phyloP scores from a whole-genome alignment of 306 rosid genomes.

The Pyrus communis region DNA sequence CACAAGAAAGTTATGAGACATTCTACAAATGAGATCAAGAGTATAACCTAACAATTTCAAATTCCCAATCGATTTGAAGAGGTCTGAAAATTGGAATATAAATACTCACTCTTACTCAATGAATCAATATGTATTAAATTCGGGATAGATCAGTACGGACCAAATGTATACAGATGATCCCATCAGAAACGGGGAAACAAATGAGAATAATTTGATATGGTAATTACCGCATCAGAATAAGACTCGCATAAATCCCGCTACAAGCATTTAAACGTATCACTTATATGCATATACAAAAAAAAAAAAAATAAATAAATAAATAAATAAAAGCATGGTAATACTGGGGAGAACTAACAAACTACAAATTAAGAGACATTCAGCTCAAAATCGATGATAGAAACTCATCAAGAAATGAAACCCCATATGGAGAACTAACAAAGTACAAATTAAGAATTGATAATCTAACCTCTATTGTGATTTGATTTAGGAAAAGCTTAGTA shows the following conservation, averaged over 20 bases:
- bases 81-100: background rate
- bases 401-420: background rate
- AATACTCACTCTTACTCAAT: background rate
- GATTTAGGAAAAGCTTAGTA: background rate
- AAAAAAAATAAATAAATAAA: too few relatives aligned
- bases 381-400: background rate
- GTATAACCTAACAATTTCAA: too few relatives aligned
- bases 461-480: background rate
- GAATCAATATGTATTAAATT: background rate
- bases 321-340: background rate
- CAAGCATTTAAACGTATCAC: background rate
- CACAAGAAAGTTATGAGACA: conserved; percentile 1
- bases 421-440: background rate
- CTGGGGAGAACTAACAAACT: too few relatives aligned
- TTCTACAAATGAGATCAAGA: too few relatives aligned
- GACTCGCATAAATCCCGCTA: background rate
- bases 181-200: background rate
- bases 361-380: background rate
- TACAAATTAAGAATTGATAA: background rate
- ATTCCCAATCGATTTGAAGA: background rate
- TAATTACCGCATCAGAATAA: background rate
- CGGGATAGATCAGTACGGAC: background rate
- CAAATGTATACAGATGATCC: background rate
- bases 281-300: background rate
- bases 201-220: background rate